These are phyloP conservation scores for Trichosporon asahii DNA, from an alignment of 1,284 basidiomycete genomes.

Conservation along the genomic window DNA sequence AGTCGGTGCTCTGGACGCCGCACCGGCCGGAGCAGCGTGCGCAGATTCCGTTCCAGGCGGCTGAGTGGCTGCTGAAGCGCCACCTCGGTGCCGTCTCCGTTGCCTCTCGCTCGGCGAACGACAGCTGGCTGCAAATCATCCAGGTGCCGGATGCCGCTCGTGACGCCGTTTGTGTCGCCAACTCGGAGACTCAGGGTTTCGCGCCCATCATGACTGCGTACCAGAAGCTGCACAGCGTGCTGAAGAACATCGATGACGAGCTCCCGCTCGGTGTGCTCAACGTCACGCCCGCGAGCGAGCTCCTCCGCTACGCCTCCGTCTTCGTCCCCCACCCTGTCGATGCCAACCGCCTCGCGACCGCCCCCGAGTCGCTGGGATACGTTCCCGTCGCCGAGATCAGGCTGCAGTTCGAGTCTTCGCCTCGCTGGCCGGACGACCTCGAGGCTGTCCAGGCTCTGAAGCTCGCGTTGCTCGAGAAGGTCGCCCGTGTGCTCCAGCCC, in stretches of 20 bases:
- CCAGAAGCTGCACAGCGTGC: conserved; percentile 69
- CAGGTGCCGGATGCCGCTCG: conserved; percentile 61
- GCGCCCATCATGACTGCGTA: conserved; percentile 74
- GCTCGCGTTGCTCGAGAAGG: conserved; percentile 80
- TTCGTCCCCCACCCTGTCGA: conserved; percentile 68
- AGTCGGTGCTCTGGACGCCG: conserved; percentile 86
- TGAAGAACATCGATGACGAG: conserved; percentile 72
- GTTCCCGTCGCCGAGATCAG: conserved; percentile 68
- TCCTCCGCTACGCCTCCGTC: conserved; percentile 76
- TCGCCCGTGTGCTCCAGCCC: conserved; percentile 64
- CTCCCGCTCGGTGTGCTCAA: conserved; percentile 78
- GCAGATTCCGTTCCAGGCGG: conserved; percentile 71
- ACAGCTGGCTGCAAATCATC: conserved; percentile 61
- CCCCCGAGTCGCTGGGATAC: conserved; percentile 60
- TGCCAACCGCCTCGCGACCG: conserved; percentile 50
- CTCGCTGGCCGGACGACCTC: conserved; percentile 93
- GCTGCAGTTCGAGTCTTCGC: conserved; percentile 85
- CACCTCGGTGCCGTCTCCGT: conserved; percentile 67
- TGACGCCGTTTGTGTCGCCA: conserved; percentile 51
- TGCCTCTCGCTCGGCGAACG: conserved; percentile 53
- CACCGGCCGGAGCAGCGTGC: conserved; percentile 65
- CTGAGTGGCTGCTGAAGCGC: conserved; percentile 66
- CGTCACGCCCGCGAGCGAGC: conserved; percentile 66
- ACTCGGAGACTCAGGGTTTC: conserved; percentile 61
- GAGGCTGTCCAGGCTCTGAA: conserved; percentile 92